phyloP scores from a whole-genome alignment of 192 early-diverging fungal species.

The Chytriomyces sp. region DNA sequence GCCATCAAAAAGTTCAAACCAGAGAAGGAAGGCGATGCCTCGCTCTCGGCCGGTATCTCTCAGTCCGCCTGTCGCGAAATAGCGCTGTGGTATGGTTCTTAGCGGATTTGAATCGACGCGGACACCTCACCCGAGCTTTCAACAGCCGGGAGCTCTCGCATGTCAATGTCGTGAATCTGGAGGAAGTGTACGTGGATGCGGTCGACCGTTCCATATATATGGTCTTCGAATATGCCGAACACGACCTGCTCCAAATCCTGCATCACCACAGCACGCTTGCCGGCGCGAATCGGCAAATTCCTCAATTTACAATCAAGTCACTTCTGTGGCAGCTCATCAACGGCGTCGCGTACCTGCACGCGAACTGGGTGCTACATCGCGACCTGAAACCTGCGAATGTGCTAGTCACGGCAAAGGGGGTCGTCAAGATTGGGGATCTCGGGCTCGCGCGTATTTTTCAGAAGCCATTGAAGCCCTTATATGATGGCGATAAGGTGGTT shows the following conservation, averaged over 20 bases:
- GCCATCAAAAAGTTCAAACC: constrained; percentile 98
- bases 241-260: constrained; percentile 92
- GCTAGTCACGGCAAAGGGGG: constrained; percentile 45
- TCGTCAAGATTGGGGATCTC: constrained; percentile 57
- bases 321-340: constrained; percentile 59
- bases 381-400: constrained; percentile 58
- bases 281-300: constrained; percentile 60
- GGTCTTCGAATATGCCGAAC: constrained; percentile 97
- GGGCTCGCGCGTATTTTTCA: constrained; percentile 54
- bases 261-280: constrained; percentile 79
- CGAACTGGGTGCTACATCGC: constrained; percentile 57
- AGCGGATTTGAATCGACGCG: too few species aligned
- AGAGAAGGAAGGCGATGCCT: constrained; percentile 86
- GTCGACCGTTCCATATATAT: constrained; percentile 88
- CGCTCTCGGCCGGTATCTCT: constrained; percentile 77
- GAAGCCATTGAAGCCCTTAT: constrained; percentile 48
- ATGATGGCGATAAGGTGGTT: constrained; percentile 56
- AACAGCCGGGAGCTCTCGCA: constrained; percentile 86
- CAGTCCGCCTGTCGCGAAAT: constrained; percentile 95
- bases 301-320: constrained; percentile 67
- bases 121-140: too few species aligned
- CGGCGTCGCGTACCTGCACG: constrained; percentile 55
- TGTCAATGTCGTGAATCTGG: constrained; percentile 82
- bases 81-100: too few species aligned
- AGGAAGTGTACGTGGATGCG: constrained; percentile 75